Evolutionary conservation across 2,329 filamentous ascomycete species (phyloP).

Genomic region (Aureobasidium subglaciale): DNA sequence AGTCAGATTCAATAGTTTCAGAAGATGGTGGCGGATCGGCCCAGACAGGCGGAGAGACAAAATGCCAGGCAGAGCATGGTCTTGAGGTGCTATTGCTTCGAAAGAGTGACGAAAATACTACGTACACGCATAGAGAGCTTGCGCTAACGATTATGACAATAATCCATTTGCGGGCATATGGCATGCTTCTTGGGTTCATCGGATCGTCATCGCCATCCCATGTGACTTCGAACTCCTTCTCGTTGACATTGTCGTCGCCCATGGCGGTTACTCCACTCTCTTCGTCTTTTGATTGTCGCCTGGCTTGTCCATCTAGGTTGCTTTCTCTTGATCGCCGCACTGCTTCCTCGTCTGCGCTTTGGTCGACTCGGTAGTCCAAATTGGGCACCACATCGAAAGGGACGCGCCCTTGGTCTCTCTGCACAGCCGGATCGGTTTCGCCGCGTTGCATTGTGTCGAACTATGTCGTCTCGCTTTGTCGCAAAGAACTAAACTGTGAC

Average conservation of each 20-base stretch:
- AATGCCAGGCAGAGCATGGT: neutral
- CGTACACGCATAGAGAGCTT: constrained; percentile 65
- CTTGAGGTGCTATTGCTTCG: neutral
- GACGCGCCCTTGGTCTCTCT: constrained; percentile 1
- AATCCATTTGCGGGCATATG: constrained; percentile 61
- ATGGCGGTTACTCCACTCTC: constrained; percentile 5
- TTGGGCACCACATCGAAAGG: constrained; percentile 12
- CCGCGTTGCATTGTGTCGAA: neutral
- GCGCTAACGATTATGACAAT: constrained; percentile 67
- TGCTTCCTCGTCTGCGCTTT: neutral
- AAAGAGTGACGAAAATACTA: neutral
- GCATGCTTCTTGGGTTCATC: constrained; percentile 64
- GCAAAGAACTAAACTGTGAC: neutral
- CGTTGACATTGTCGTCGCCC: neutral
- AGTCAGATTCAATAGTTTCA: neutral
- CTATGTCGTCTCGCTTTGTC: neutral
- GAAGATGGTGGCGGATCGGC: neutral
- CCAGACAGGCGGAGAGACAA: neutral
- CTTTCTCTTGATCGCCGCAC: constrained; percentile 1
- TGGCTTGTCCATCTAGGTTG: neutral
- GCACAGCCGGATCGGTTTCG: neutral
- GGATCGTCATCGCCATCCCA: constrained; percentile 73
- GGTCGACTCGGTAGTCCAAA: neutral
- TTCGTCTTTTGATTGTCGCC: constrained; percentile 4
- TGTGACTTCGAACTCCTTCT: constrained; percentile 56